A percentile compares a stretch with the other conserved stretches of the same genome.
Evolutionary conservation across 2,329 filamentous ascomycete genomes (phyloP).

Genomic region (Graphilbum sp.): DNA sequence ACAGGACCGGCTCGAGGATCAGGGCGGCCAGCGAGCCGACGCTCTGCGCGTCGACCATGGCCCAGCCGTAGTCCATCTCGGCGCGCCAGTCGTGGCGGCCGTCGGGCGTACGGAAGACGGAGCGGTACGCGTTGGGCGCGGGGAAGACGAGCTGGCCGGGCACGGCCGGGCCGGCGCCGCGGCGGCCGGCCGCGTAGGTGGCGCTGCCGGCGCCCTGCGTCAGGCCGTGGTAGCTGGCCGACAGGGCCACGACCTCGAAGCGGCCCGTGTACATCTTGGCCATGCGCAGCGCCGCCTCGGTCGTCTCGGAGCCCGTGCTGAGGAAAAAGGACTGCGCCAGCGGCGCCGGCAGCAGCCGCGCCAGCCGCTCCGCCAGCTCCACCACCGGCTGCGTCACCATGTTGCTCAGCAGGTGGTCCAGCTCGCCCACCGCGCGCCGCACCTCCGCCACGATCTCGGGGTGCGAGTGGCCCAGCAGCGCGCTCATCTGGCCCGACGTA

Average conservation of each 20-base stretch:
- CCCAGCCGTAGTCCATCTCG: constrained; percentile 45
- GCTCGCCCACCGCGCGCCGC: constrained; percentile 24
- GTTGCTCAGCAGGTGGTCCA: constrained; percentile 40
- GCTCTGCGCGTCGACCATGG: constrained; percentile 40
- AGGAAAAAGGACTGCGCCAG: constrained; percentile 40
- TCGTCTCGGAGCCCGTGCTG: constrained; percentile 12
- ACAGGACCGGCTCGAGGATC: constrained; percentile 44
- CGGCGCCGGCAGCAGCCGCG: constrained; percentile 24
- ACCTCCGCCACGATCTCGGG: constrained; percentile 39
- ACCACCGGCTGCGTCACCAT: constrained; percentile 41
- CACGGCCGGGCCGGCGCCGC: constrained; percentile 26
- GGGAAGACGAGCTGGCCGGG: constrained; percentile 42
- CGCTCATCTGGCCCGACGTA: constrained; percentile 44
- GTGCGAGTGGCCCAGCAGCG: constrained; percentile 38
- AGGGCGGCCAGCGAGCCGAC: constrained; percentile 45
- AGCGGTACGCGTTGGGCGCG: constrained; percentile 43
- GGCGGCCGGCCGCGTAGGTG: constrained; percentile 35
- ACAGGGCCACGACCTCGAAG: constrained; percentile 45
- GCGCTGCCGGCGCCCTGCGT: constrained; percentile 34
- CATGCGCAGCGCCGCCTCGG: constrained; percentile 23
- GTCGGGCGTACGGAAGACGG: constrained; percentile 40
- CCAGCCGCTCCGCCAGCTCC: constrained; percentile 31
- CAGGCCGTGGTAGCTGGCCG: constrained; percentile 43
- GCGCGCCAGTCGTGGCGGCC: constrained; percentile 49
- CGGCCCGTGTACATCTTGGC: constrained; percentile 47